Percentiles rank a stretch among this genome's conserved stretches.
Conservation (phyloP, 768 basidiomycete species). For the Boletales sp. region DNA sequence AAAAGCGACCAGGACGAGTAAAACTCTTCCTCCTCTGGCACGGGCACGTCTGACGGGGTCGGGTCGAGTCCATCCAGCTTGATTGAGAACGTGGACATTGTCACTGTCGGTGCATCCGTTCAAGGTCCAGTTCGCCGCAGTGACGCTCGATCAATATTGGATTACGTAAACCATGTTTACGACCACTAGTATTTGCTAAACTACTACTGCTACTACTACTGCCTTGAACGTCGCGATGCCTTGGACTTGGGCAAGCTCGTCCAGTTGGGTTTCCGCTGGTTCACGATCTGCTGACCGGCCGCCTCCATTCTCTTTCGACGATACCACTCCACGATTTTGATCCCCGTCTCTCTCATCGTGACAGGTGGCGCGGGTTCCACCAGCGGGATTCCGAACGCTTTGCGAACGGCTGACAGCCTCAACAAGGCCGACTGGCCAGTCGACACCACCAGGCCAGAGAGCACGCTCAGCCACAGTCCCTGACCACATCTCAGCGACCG, state of each 20-base stretch:
- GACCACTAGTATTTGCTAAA: too few relatives aligned
- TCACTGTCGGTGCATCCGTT: conserved; percentile 40
- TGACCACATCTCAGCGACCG: conserved; percentile 21
- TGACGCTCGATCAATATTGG: too few relatives aligned
- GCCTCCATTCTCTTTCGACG: conserved; percentile 2
- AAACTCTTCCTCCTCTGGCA: conserved; percentile 78
- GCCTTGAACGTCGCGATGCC: conserved; percentile 10
- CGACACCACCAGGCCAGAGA: conserved; percentile 45
- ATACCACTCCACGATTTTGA: conserved; percentile 18
- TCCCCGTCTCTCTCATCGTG: conserved; percentile 29
- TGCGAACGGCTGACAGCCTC: conserved; percentile 40
- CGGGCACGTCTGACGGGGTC: conserved; percentile 33
- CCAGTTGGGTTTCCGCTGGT: conserved; percentile 21
- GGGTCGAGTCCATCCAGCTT: conserved; percentile 24
- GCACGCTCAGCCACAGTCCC: conserved; percentile 59
- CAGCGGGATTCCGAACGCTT: conserved; percentile 33
- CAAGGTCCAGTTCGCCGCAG: background rate
- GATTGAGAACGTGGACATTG: conserved; percentile 34
- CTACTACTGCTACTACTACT: background rate
- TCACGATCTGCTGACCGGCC: background rate
- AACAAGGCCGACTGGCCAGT: conserved; percentile 47
- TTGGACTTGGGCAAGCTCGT: conserved; percentile 17
- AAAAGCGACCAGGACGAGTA: conserved; percentile 95
- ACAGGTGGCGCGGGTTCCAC: conserved; percentile 13
- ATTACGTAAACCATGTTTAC: too few relatives aligned